Evolutionary conservation across 345 rosid genomes (phyloP).

Genomic region (Cardamine chenopodiifolia): DNA sequence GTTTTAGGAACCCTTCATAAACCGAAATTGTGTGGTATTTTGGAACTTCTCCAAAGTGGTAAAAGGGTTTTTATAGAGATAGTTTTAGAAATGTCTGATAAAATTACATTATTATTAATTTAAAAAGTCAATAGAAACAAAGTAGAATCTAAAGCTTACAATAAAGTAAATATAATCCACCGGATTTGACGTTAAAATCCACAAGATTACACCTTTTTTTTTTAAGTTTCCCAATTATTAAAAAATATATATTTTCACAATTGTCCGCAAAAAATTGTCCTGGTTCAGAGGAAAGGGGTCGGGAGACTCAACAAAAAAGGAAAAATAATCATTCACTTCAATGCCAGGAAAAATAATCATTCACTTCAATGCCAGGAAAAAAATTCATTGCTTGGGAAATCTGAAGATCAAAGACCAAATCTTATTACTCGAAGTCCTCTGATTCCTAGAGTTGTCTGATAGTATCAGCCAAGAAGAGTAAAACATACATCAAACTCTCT

Average conservation of each 20-base stretch:
- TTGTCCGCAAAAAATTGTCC: not conserved
- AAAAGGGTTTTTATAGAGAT: too few relatives aligned
- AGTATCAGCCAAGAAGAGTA: not conserved
- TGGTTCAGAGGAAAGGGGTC: slow-evolving; percentile 2
- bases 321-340: not conserved
- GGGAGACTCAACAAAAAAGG: not conserved
- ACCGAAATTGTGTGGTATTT: too few relatives aligned
- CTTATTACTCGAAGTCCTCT: slow-evolving; percentile 14
- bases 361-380: not conserved
- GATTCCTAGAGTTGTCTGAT: not conserved
- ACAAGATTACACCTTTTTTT: not conserved
- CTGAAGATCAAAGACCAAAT: slow-evolving; percentile 20
- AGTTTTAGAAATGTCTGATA: not conserved
- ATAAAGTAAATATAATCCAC: not conserved
- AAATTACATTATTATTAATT: not conserved
- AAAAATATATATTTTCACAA: not conserved
- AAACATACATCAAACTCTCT: not conserved
- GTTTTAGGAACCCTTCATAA: not conserved
- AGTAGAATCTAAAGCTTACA: not conserved
- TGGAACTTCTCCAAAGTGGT: too few relatives aligned
- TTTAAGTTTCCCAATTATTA: not conserved
- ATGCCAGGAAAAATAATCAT: not conserved
- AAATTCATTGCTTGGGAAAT: not conserved
- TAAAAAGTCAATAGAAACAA: not conserved
- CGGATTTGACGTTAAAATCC: not conserved